These are phyloP conservation scores for Musa troglodytarum DNA, from an alignment of 176 grass and related monocot genomes.

Conservation along the genomic window DNA sequence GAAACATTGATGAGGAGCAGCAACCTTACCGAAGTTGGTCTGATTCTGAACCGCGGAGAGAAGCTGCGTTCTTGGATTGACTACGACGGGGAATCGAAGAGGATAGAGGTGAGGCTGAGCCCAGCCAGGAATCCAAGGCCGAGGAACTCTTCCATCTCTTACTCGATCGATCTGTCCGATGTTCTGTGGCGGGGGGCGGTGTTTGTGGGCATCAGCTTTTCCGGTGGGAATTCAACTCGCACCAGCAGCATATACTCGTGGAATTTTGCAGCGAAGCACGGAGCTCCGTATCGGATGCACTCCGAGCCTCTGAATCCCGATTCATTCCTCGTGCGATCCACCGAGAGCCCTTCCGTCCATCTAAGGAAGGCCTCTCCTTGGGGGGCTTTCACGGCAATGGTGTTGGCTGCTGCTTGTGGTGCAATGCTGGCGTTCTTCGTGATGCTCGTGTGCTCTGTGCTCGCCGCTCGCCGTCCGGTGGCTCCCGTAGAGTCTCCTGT, in stretches of 20 bases:
- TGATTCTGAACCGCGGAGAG: not conserved
- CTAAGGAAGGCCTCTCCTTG: slow-evolving; percentile 28
- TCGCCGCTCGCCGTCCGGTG: slow-evolving; percentile 38
- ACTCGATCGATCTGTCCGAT: slow-evolving; percentile 40
- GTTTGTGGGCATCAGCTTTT: slow-evolving; percentile 34
- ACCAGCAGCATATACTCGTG: slow-evolving; percentile 65
- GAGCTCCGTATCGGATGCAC: slow-evolving; percentile 49
- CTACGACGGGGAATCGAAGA: slow-evolving; percentile 40
- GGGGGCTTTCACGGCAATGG: slow-evolving; percentile 37
- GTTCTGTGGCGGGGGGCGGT: slow-evolving; percentile 28
- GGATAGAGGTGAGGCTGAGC: slow-evolving; percentile 41
- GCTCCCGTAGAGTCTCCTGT: slow-evolving; percentile 62
- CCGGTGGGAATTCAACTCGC: slow-evolving; percentile 22
- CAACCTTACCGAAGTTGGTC: slow-evolving; percentile 3
- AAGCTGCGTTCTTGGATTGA: slow-evolving; percentile 67
- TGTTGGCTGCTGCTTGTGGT: slow-evolving; percentile 61
- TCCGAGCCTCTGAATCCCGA: slow-evolving; percentile 64
- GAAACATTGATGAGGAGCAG: slow-evolving; percentile 14
- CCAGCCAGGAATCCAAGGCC: slow-evolving; percentile 21
- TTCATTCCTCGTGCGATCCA: slow-evolving; percentile 23
- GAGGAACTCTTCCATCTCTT: slow-evolving; percentile 28
- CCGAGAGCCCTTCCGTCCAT: slow-evolving; percentile 8
- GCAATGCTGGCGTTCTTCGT: slow-evolving; percentile 53
- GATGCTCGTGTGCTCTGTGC: slow-evolving; percentile 51
- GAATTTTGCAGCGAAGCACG: slow-evolving; percentile 38